A percentile compares a stretch with the other conserved stretches of the same genome.
phyloP scores from a whole-genome alignment of 345 rosid genomes.

The Citrus australasica region DNA sequence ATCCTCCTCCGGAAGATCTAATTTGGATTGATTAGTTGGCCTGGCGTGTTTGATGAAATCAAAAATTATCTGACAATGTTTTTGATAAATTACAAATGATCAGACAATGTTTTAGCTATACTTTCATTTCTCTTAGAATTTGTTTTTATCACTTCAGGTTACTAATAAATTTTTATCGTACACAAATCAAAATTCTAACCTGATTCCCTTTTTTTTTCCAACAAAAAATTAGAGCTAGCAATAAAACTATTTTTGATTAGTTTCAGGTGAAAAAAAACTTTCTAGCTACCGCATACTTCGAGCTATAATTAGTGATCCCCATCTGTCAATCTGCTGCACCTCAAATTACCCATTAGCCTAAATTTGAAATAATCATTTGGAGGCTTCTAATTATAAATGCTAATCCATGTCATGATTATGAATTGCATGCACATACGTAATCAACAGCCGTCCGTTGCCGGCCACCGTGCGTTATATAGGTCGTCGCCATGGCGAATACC shows the following conservation, averaged over 20 bases:
- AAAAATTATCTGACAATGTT: neutral
- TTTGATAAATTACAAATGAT: too few species aligned
- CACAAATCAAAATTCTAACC: too few species aligned
- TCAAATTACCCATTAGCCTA: neutral
- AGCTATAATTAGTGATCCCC: neutral
- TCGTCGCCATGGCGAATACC: neutral
- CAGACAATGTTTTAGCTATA: too few species aligned
- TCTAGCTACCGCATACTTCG: neutral
- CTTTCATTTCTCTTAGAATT: too few species aligned
- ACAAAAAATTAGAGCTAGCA: too few species aligned
- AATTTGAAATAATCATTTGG: neutral
- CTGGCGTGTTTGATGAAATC: neutral
- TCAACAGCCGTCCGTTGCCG: neutral
- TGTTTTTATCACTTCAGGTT: too few species aligned
- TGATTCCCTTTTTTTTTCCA: too few species aligned
- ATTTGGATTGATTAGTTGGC: neutral
- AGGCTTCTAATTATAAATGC: neutral
- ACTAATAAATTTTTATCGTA: too few species aligned
- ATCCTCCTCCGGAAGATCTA: conserved; percentile 33
- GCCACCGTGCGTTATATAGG: neutral
- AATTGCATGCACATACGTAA: neutral
- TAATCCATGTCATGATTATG: neutral
- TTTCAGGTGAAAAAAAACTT: neutral
- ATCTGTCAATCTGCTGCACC: neutral
- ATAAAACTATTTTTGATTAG: too few species aligned